Percentiles rank a stretch among this genome's conserved stretches.
These are phyloP conservation scores for Kwoniella sp. DNA, from an alignment of 768 basidiomycete species.

Conservation along the genomic window DNA sequence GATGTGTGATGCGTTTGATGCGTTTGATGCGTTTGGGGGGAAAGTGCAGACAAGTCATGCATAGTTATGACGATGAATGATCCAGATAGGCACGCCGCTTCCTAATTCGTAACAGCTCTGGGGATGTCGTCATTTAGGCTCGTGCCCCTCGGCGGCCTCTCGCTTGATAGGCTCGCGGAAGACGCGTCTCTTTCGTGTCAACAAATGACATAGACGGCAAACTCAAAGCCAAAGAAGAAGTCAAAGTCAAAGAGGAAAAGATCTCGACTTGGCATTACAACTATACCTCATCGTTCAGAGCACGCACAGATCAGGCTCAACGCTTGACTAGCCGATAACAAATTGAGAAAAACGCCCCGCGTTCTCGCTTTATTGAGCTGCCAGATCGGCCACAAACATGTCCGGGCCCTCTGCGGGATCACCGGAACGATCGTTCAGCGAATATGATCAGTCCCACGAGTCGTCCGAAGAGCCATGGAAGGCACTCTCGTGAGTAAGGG, in stretches of 20 bases:
- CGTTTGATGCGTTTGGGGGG: not conserved
- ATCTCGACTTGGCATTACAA: too few relatives aligned
- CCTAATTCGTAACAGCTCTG: too few relatives aligned
- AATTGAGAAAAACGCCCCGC: too few relatives aligned
- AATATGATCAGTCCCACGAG: slow-evolving; percentile 24
- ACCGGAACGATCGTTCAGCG: slow-evolving; percentile 26
- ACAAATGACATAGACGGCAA: not conserved
- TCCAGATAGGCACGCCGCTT: not conserved
- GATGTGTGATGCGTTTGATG: too few relatives aligned
- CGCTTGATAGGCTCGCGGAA: not conserved
- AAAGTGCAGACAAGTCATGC: not conserved
- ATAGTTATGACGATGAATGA: not conserved
- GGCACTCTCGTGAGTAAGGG: slow-evolving; percentile 24
- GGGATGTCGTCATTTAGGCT: too few relatives aligned
- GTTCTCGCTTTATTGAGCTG: too few relatives aligned
- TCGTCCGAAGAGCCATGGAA: slow-evolving; percentile 32
- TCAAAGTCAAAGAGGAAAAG: too few relatives aligned
- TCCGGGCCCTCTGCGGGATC: not conserved
- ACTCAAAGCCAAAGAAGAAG: too few relatives aligned
- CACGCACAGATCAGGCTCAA: too few relatives aligned
- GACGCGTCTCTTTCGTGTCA: not conserved
- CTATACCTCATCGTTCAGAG: too few relatives aligned
- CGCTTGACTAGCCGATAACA: too few relatives aligned
- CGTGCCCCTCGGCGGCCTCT: too few relatives aligned
- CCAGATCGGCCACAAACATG: not conserved